Conservation (phyloP, 352 stramenopile species). For the Globisporangium irregulare region DNA sequence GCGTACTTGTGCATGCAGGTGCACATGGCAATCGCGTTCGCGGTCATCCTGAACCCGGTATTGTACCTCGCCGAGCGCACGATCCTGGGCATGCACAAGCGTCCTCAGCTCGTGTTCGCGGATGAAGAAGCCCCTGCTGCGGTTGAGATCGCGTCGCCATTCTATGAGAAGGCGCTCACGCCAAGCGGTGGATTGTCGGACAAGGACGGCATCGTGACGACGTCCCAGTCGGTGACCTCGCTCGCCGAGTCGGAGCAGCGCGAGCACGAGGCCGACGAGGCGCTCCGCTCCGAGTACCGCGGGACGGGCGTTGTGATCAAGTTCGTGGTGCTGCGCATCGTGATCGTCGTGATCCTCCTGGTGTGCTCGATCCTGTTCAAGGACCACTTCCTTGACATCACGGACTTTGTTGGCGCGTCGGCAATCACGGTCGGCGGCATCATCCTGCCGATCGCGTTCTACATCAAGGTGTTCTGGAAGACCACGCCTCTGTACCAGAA, state of each 20-base stretch:
- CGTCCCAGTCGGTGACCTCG: constrained; percentile 14
- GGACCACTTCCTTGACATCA: constrained; percentile 20
- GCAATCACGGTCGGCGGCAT: constrained; percentile 28
- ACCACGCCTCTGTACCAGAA: constrained; percentile 22
- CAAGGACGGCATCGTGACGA: constrained; percentile 6
- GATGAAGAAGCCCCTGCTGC: constrained; percentile 7
- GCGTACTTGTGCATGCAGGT: constrained; percentile 65
- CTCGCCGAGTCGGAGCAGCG: constrained; percentile 12
- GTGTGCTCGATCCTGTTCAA: constrained; percentile 17
- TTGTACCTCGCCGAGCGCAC: constrained; percentile 55
- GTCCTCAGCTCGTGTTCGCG: constrained; percentile 17
- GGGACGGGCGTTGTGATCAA: constrained; percentile 16
- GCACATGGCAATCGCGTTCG: constrained; percentile 61
- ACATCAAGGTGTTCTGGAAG: constrained; percentile 26
- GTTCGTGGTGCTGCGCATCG: constrained; percentile 15
- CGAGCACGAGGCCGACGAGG: constrained; percentile 11
- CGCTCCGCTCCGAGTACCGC: constrained; percentile 18
- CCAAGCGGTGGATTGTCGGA: not conserved
- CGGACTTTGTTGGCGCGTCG: constrained; percentile 27
- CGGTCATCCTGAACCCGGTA: constrained; percentile 54
- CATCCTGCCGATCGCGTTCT: constrained; percentile 28
- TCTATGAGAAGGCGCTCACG: constrained; percentile 14
- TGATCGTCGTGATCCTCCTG: constrained; percentile 13
- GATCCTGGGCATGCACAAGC: constrained; percentile 60
- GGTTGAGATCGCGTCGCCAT: not conserved